These are phyloP conservation scores for Puccinia triticina DNA, from an alignment of 1,284 basidiomycete genomes.

Conservation along the genomic window DNA sequence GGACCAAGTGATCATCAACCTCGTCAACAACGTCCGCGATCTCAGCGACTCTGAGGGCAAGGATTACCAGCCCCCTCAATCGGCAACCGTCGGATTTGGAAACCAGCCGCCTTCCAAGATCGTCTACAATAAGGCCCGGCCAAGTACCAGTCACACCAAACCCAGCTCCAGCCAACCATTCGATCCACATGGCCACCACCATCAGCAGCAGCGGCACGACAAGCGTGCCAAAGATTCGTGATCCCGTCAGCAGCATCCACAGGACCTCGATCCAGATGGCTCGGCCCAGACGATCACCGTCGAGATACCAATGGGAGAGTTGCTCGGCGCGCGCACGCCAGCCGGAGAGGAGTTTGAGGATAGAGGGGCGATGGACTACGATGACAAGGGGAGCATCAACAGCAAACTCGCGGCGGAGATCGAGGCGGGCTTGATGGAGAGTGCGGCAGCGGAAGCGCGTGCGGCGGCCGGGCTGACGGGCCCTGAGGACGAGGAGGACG, in stretches of 20 bases:
- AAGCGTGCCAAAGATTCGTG: conserved; percentile 81
- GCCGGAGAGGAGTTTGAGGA: conserved; percentile 51
- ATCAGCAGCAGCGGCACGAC: conserved; percentile 60
- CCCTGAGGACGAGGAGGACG: conserved; percentile 53
- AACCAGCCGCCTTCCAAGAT: conserved; percentile 51
- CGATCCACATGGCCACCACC: not conserved
- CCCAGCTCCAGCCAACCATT: not conserved
- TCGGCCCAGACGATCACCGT: conserved; percentile 18
- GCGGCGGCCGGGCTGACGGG: conserved; percentile 52
- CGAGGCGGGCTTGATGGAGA: conserved; percentile 54
- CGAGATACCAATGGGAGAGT: conserved; percentile 58
- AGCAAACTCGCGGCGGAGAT: conserved; percentile 58
- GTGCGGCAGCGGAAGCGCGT: conserved; percentile 49
- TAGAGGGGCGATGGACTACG: conserved; percentile 59
- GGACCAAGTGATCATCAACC: conserved; percentile 66
- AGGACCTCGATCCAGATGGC: conserved; percentile 8
- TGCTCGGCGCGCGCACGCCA: conserved; percentile 44
- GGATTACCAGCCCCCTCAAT: conserved; percentile 45
- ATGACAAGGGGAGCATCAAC: conserved; percentile 66
- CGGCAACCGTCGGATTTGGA: conserved; percentile 30
- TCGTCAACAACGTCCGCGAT: conserved; percentile 68
- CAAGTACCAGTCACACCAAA: conserved; percentile 38
- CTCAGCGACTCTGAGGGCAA: conserved; percentile 48
- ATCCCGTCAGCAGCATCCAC: conserved; percentile 69
- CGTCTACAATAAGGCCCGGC: conserved; percentile 47